Evolutionary conservation across 2,329 filamentous ascomycete species (phyloP), one percentile per base, ranked within the genome.

Genomic region (Ploettnerulaceae sp.): DNA sequence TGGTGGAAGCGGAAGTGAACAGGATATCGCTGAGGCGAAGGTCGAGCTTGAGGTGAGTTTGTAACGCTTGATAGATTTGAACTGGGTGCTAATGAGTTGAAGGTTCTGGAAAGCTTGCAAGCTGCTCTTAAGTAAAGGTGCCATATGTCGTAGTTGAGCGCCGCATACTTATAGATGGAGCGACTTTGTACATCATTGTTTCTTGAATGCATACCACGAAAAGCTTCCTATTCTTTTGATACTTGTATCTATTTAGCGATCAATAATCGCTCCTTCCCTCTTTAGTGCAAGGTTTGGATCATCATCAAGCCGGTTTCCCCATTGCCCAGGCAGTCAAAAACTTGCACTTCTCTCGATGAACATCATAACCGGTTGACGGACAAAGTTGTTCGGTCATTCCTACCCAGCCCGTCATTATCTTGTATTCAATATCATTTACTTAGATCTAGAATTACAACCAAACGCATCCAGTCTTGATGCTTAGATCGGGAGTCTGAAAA

Each of bases 21-120:
- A 89, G 74, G 93, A 97, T 66, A 87, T 97, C 72, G 91, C 91
- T 57, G 93, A 98, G 82, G 93, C 93, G 60, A 97, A 96, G 82
- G 91, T 98, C 69, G 91, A 97, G 79, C 74, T 98, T 61, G 93
- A 98, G 89, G 91, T 95, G 72, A 67, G 76, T 32, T 14, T 36
- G 7, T 20, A 15, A 15, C 5, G 5, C 5, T 22, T 12, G n/a
- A 21, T 3, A 37, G 28, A 7, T 17, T 2, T 11, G 15, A 12
- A 31, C 7, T 25, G 22, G 24, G 17, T 59, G 52, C 69, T 78
- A 62, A 77, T 63, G 26, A 18, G 34, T 34, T 40, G 34, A 56
- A 90, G 86, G 84, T 91, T 64, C 77, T 93, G 61, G 87, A 93
- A 79, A 86, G 80, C 68, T 77, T 93, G 64, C 83, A 89, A 72